Evolutionary conservation across 176 grass and related monocot genomes (phyloP), one percentile per base, ranked within the genome.

Genomic region (Oryza longistaminata): DNA sequence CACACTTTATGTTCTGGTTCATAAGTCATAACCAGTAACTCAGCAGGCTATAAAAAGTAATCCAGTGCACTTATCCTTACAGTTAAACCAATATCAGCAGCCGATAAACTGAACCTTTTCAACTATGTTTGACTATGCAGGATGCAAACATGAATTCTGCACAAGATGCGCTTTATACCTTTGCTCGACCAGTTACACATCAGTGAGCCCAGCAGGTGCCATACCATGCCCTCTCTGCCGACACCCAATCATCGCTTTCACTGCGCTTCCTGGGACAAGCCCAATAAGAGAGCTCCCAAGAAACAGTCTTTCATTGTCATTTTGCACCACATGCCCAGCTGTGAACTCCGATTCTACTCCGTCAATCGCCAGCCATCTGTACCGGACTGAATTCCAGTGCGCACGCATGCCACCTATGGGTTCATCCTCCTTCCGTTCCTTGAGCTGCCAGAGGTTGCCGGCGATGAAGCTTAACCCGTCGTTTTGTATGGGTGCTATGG

Each of bases 61-160:
- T 58, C 53, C 5, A 58, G 24, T 31, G 81, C 5, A 81, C 55
- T 71, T 27, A n/a, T 15, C 34, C 19, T 71, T 72, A 17, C 24
- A 35, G 35, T 24, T 78, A 77, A 55, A 25, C 7, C 12, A 9
- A 46, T 9, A 33, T 65, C 3, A 29, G 17, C 25, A 68, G 37
- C 73, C 8, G 6, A 22, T 69, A 70, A 70, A 70, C 49, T 25
- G 17, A 25, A 34, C 14, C 22, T 39, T 66, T 66, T 78, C 31
- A 39, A 68, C 19, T 75, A 44, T 82, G 85, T 71, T 78, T 11
- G 27, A 62, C 13, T 78, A 44, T 82, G 85, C 79, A 98, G 95
- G 91, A 67, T 98, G 96, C 80, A 91, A 90, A n/a, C 96, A 98
- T 66, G 96, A 98, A 83, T 95, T 98, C 74, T 98, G 96, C 96